Evolutionary conservation across 1,139 yeast genomes (phyloP).

Genomic region (Citeromyces siamensis): DNA sequence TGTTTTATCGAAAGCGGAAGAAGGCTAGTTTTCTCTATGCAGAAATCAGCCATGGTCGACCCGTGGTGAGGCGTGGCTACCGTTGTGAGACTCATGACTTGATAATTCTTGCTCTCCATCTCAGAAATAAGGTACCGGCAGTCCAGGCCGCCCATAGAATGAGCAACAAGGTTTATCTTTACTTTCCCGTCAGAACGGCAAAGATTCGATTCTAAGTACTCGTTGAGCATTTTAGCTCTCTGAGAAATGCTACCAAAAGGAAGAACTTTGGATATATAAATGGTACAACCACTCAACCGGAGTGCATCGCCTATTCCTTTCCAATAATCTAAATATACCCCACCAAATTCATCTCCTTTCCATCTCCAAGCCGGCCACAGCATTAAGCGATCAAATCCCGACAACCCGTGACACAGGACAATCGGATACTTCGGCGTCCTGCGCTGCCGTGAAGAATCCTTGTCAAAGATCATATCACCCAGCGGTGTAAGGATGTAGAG

Average conservation of each 20-base stretch:
- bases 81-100: slow-evolving; percentile 66
- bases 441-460: no score
- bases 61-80: slow-evolving; percentile 86
- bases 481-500: no score
- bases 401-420: slow-evolving; percentile 73
- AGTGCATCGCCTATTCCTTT: slow-evolving; percentile 59
- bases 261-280: slow-evolving; percentile 68
- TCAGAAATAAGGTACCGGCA: slow-evolving; percentile 61
- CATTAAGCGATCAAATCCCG: slow-evolving; percentile 60
- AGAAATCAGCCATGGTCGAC: slow-evolving; percentile 70
- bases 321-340: slow-evolving; percentile 59
- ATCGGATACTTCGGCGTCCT: slow-evolving; percentile 43
- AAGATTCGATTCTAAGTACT: slow-evolving; percentile 27
- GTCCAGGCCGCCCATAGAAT: slow-evolving; percentile 92
- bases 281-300: slow-evolving; percentile 49
- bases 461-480: no score
- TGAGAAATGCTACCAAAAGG: slow-evolving; percentile 68
- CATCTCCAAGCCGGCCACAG: slow-evolving; percentile 30
- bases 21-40: slow-evolving; percentile 21
- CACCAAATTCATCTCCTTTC: slow-evolving; percentile 5
- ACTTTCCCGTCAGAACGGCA: slow-evolving; percentile 16
- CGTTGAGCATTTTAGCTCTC: slow-evolving; percentile 49
- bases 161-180: slow-evolving; percentile 70
- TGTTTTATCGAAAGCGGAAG: slow-evolving; percentile 40
- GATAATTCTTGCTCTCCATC: slow-evolving; percentile 31